phyloP scores from a whole-genome alignment of 495 filamentous ascomycete genomes.

The Penicillium subrubescens region DNA sequence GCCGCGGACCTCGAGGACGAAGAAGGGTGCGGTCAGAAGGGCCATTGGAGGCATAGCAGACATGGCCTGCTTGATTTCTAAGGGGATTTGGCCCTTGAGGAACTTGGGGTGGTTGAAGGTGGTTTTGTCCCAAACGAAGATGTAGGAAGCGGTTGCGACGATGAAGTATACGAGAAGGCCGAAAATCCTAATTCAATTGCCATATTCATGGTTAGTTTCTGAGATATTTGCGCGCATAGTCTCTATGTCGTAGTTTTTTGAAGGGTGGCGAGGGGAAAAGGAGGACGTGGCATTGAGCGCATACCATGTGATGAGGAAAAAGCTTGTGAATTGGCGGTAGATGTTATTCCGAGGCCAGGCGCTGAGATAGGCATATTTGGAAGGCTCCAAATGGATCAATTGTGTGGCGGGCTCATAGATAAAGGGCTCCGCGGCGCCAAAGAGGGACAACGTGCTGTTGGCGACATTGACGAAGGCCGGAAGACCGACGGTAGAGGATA shows the following conservation, averaged over 20 bases:
- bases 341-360: conserved; percentile 78
- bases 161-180: conserved; percentile 82
- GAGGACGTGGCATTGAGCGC: conserved; percentile 20
- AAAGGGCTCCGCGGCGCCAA: conserved; percentile 50
- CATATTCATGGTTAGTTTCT: conserved; percentile 13
- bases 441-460: conserved; percentile 46
- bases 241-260: no score
- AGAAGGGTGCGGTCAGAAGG: conserved; percentile 77
- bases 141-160: conserved; percentile 80
- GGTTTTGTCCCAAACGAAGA: conserved; percentile 91
- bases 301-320: conserved; percentile 87
- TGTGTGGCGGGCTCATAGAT: conserved; percentile 73
- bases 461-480: conserved; percentile 41
- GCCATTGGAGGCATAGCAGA: conserved; percentile 79
- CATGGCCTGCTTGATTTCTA: conserved; percentile 83
- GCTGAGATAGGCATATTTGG: conserved; percentile 79
- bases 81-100: conserved; percentile 86
- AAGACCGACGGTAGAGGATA: conserved; percentile 50
- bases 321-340: conserved; percentile 71
- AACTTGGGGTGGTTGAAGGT: conserved; percentile 92
- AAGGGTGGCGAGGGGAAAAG: background rate
- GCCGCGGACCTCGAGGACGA: conserved; percentile 81
- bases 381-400: conserved; percentile 69
- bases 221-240: background rate
- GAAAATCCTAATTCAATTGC: conserved; percentile 63